These are phyloP conservation scores for Fusarium pseudonygamai DNA, from an alignment of 2,329 filamentous ascomycete species.

Conservation along the genomic window DNA sequence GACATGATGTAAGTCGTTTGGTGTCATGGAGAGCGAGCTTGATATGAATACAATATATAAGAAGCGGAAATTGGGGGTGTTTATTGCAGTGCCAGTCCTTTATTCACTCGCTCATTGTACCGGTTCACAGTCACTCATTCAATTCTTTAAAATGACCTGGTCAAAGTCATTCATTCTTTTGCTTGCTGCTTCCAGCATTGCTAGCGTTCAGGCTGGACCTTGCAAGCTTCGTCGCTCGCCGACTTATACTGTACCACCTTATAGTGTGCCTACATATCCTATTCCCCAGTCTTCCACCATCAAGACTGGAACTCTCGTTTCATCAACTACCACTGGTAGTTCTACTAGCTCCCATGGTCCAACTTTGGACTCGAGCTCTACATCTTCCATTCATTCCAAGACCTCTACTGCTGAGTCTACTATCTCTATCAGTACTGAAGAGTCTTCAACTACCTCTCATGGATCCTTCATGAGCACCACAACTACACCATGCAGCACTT, in stretches of 20 bases:
- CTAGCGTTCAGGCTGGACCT: constrained; percentile 12
- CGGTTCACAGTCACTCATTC: constrained; percentile 15
- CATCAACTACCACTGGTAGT: background rate
- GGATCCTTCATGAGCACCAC: background rate
- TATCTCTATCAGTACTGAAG: background rate
- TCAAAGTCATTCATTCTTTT: constrained; percentile 27
- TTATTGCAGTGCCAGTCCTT: background rate
- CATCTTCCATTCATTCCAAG: background rate
- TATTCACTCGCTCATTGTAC: constrained; percentile 6
- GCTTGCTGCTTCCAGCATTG: constrained; percentile 8
- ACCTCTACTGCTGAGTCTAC: background rate
- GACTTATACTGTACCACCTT: constrained; percentile 11
- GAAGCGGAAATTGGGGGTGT: background rate
- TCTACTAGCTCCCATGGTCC: background rate
- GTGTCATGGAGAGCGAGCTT: background rate
- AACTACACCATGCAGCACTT: background rate
- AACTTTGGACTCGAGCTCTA: background rate
- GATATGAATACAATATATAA: constrained; percentile 5
- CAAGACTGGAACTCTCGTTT: background rate
- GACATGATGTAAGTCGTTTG: constrained; percentile 3
- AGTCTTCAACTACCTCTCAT: background rate
- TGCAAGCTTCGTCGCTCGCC: constrained; percentile 28
- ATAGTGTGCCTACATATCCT: constrained; percentile 16
- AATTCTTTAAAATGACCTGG: constrained; percentile 26
- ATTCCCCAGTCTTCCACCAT: constrained; percentile 7